Evolutionary conservation across 1,139 yeast genomes (phyloP).

Genomic region (Groenewaldozyma auringiensis): DNA sequence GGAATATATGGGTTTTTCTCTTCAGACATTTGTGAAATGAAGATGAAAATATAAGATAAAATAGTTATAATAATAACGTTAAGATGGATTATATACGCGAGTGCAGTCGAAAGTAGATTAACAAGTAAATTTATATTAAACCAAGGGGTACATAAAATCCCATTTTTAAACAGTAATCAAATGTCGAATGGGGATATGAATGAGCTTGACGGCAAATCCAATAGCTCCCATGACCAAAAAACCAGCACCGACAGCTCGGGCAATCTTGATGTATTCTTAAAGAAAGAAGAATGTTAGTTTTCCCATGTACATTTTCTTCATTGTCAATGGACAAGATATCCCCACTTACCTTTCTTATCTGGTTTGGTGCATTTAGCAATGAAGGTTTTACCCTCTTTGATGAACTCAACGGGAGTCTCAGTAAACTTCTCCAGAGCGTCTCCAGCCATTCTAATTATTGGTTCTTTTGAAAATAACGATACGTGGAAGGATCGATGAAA

Average conservation of each 20-base stretch:
- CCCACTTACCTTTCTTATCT: slow-evolving; percentile 58
- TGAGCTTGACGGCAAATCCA: slow-evolving; percentile 88
- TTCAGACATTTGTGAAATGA: slow-evolving; percentile 16
- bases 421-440: slow-evolving; percentile 62
- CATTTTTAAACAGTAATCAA: slow-evolving; percentile 64
- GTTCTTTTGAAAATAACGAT: no score
- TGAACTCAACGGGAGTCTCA: slow-evolving; percentile 84
- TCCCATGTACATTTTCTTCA: background rate
- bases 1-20: slow-evolving; percentile 31
- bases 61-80: background rate
- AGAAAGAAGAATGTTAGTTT: background rate
- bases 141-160: background rate
- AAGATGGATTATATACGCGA: no score
- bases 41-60: background rate
- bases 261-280: slow-evolving; percentile 72
- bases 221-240: slow-evolving; percentile 96
- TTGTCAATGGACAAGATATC: background rate
- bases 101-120: no score
- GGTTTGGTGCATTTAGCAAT: slow-evolving; percentile 92
- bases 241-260: slow-evolving; percentile 95
- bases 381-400: slow-evolving; percentile 85
- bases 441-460: slow-evolving; percentile 19
- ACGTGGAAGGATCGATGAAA: background rate
- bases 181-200: slow-evolving; percentile 96
- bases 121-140: no score